Base-by-base conservation (phyloP, 2,329 filamentous ascomycete genomes). In the Colletotrichum sp. region DNA sequence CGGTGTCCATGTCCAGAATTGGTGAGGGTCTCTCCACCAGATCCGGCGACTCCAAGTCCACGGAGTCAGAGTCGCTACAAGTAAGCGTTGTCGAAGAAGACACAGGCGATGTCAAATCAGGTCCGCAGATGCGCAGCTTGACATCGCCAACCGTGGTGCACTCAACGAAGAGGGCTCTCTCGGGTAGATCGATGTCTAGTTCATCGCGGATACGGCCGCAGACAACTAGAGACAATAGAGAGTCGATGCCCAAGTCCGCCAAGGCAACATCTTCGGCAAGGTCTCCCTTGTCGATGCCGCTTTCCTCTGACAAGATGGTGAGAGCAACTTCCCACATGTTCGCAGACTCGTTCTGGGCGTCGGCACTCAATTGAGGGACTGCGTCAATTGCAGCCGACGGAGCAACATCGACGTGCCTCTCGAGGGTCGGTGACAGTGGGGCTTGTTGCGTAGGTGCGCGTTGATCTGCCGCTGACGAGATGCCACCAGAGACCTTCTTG, bases 191-290 rank as follows among this genome's bases (percentile, higher is more conserved):
- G 8, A 92, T 81, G 39, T 91, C 89, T 4, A 92, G 82, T 25
- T 92, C 90, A 76, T 92, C 90, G 13, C 89, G 88, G 52, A 93
- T 86, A 27, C 89, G 87, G 22, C 89, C 90, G 44, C 87, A 87
- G 52, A 93, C 89, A 8, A 89, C 91, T 13, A 93, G 84, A 1
- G 89, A 87, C 83, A 93, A 89, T 12, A 93, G 86, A 2, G 91
- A 92, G 79, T 93, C 91, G n/a, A 92, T 88, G 25, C 91, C 91
- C 2, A 92, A 85, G 77, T 92, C 90, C 5, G 86, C 57, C 27
- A 61, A 30, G 57, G 57, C 57, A 1, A 61, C 16, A 19, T 61
- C 57, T 19, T 61, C 57, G 0, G 16, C 57, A 12, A 61, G 27
- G 0, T 61, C 57, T 61, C 3, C 57, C 0, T 30, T 30, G 8